Conservation (phyloP, 495 filamentous ascomycete species). For the Trichoderma erinaceum region DNA sequence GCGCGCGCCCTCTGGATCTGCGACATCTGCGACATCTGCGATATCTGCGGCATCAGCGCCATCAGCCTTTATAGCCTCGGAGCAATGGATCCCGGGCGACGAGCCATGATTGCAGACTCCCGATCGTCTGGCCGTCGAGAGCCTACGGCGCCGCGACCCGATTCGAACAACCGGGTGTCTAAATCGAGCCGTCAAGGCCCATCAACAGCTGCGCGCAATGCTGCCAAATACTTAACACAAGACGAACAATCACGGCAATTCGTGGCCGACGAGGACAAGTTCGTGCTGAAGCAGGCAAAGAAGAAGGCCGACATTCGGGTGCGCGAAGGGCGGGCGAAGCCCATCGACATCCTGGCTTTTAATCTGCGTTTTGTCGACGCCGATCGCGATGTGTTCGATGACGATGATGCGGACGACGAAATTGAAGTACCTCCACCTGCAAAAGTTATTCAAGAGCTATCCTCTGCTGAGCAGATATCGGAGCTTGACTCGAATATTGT, state of each 20-base stretch:
- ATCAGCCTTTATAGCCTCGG: neutral
- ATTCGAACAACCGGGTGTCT: constrained; percentile 39
- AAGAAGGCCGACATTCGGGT: constrained; percentile 97
- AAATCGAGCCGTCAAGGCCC: constrained; percentile 34
- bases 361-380: constrained; percentile 83
- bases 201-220: constrained; percentile 21
- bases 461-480: constrained; percentile 56
- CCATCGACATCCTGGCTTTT: constrained; percentile 93
- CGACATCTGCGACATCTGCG: too few species aligned
- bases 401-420: constrained; percentile 66
- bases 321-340: constrained; percentile 84
- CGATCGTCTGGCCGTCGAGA: constrained; percentile 34
- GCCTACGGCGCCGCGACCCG: constrained; percentile 39
- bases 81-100: constrained; percentile 41
- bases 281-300: constrained; percentile 94
- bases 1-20: too few species aligned
- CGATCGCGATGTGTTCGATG: constrained; percentile 70
- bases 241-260: constrained; percentile 77
- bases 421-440: constrained; percentile 78
- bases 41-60: too few species aligned
- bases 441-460: constrained; percentile 69
- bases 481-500: constrained; percentile 85
- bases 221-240: constrained; percentile 37
- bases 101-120: constrained; percentile 43
- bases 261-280: constrained; percentile 90